Evolutionary conservation across 2,329 filamentous ascomycete genomes (phyloP).

Genomic region (Lachnellula hyalina): DNA sequence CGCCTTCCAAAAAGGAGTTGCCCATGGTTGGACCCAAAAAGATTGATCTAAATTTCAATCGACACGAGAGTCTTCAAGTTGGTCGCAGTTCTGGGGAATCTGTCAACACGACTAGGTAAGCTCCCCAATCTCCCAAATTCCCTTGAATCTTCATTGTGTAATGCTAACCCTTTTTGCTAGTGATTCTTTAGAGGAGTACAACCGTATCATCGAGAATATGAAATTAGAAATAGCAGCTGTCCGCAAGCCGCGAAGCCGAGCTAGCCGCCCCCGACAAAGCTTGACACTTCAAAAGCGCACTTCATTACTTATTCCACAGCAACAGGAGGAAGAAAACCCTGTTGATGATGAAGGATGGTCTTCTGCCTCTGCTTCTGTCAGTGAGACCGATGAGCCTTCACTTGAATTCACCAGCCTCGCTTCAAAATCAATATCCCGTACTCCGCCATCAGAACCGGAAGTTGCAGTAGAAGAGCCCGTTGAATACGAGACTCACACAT

Average conservation of each 20-base stretch:
- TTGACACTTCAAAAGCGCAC: constrained; percentile 5
- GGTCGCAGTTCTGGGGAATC: constrained; percentile 32
- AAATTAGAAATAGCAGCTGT: constrained; percentile 26
- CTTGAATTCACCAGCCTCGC: constrained; percentile 11
- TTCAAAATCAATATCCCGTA: constrained; percentile 20
- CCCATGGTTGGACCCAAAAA: constrained; percentile 8
- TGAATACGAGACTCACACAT: not conserved
- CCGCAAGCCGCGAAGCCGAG: constrained; percentile 17
- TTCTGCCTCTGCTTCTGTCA: constrained; percentile 10
- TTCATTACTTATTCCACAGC: not conserved
- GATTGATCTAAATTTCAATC: constrained; percentile 50
- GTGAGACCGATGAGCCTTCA: constrained; percentile 17
- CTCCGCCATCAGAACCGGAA: constrained; percentile 15
- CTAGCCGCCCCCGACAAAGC: constrained; percentile 7
- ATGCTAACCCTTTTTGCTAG: not conserved
- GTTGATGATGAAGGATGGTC: constrained; percentile 22
- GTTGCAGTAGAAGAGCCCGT: not conserved
- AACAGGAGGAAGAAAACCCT: not conserved
- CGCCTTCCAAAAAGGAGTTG: constrained; percentile 24
- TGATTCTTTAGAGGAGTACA: constrained; percentile 26
- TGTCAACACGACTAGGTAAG: not conserved
- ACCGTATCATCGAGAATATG: constrained; percentile 26
- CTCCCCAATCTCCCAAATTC: not conserved
- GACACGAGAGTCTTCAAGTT: constrained; percentile 45
- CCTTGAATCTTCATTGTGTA: not conserved